phyloP scores from a whole-genome alignment of 805 yeast genomes.

The Spathaspora hagerdaliae region DNA sequence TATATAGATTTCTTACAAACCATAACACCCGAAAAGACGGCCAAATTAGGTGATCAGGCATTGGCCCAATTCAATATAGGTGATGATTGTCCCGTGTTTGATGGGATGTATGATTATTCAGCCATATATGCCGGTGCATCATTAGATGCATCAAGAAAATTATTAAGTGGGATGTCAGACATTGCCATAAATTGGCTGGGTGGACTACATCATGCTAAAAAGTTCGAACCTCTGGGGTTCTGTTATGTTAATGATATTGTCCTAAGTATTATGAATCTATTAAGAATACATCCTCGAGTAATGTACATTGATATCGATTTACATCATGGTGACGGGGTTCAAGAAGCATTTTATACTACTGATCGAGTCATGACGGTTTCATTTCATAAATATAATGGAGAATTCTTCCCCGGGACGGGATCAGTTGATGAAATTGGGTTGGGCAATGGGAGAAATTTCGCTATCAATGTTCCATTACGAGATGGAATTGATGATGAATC shows the following conservation, averaged over 20 bases:
- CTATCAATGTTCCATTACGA: conserved; percentile 86
- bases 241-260: conserved; percentile 95
- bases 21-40: conserved; percentile 71
- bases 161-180: conserved; percentile 83
- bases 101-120: conserved; percentile 90
- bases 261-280: conserved; percentile 75
- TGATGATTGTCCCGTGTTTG: conserved; percentile 92
- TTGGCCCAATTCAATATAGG: conserved; percentile 79
- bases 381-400: conserved; percentile 90
- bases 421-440: conserved; percentile 85
- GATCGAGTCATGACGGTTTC: conserved; percentile 96
- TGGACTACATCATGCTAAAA: conserved; percentile 95
- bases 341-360: conserved; percentile 92
- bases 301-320: conserved; percentile 91
- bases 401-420: conserved; percentile 97
- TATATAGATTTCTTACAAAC: conserved; percentile 72
- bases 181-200: conserved; percentile 97
- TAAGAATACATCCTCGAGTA: conserved; percentile 88
- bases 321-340: conserved; percentile 98
- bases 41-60: conserved; percentile 53
- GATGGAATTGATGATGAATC: conserved; percentile 96
- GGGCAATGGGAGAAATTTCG: conserved; percentile 83
- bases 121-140: conserved; percentile 91
- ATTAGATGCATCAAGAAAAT: conserved; percentile 84
- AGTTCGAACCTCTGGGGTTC: conserved; percentile 90